Conservation (phyloP, 805 yeast genomes). For the Priceomyces haplophilus region DNA sequence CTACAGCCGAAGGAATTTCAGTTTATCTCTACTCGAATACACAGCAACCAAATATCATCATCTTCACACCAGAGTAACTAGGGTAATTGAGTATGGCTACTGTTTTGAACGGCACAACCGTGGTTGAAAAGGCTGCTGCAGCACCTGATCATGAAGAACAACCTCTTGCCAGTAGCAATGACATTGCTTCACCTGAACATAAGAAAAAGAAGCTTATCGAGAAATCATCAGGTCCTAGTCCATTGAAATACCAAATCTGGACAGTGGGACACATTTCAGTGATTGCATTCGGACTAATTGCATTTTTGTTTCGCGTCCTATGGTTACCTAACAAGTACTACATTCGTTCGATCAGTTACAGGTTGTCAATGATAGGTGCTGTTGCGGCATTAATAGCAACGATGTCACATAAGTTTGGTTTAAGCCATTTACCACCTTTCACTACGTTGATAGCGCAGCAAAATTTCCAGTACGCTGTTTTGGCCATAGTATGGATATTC, state of each 20-base stretch:
- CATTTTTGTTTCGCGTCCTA: conserved; percentile 35
- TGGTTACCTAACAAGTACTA: conserved; percentile 38
- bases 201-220: conserved; percentile 29
- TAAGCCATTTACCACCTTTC: conserved; percentile 55
- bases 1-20: not conserved
- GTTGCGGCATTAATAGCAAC: conserved; percentile 51
- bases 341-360: conserved; percentile 51
- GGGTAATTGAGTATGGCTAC: conserved; percentile 6
- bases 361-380: conserved; percentile 56
- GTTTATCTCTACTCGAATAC: not conserved
- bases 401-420: conserved; percentile 56
- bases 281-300: conserved; percentile 43
- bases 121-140: conserved; percentile 1
- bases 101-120: conserved; percentile 5
- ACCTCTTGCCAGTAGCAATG: conserved; percentile 10
- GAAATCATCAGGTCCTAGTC: conserved; percentile 27
- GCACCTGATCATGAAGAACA: conserved; percentile 4
- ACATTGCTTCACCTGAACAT: conserved; percentile 10
- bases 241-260: conserved; percentile 51
- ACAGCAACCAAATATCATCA: not conserved
- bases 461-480: conserved; percentile 65
- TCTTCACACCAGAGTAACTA: not conserved
- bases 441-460: conserved; percentile 66
- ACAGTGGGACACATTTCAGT: conserved; percentile 52
- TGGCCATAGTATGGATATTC: conserved; percentile 58